Base-by-base conservation (phyloP, 2,329 filamentous ascomycete species). In the Trichophyton schoenleinii region DNA sequence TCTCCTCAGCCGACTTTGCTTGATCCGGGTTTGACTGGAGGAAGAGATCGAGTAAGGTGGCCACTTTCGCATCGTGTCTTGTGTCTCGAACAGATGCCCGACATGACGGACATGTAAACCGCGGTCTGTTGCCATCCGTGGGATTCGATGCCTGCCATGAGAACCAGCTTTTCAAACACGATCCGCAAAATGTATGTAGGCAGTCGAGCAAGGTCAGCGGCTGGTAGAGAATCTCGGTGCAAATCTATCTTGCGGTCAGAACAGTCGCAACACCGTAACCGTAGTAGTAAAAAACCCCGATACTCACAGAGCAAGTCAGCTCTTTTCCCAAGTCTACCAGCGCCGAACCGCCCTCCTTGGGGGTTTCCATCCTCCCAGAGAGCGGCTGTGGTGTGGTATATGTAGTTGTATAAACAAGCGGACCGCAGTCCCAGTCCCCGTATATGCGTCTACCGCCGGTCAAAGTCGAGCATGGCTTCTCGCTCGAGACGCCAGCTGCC, bases 91-190 rank as follows among this genome's bases (percentile, higher is more conserved):
- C 92, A 11, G 81, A 76, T 53, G 91, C 89, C 66, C 94, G 89
- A 76, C 94, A 99, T 75, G 90, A 88, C 46, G 94, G 94, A 76
- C 94, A 99, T 53, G 91, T 96, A 73, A 90, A 95, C 53, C 80
- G 81, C 60, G 80, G 76, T 2, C 67, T 60, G 18, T 70, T 81
- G 70, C 65, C 75, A 63, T 68, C 80, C 69, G 66, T 80, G 70
- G 60, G 78, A 67, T 64, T 83, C 34, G 80, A 78, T 42, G 86
- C 85, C 73, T 96, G 90, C 74, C 85, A 94, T 65, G 80, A 78
- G 72, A 97, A 99, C 94, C 94, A 99, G 78, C 95, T 90, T 74
- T 95, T 96, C 63, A 97, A 75, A 71, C 94, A 99, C 44, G 89
- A 88, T 65, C 91, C 94, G 78, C 94, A 99, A 75, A 95, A 99